phyloP scores from a whole-genome alignment of 768 basidiomycete species.

The Lentinula aciculospora region DNA sequence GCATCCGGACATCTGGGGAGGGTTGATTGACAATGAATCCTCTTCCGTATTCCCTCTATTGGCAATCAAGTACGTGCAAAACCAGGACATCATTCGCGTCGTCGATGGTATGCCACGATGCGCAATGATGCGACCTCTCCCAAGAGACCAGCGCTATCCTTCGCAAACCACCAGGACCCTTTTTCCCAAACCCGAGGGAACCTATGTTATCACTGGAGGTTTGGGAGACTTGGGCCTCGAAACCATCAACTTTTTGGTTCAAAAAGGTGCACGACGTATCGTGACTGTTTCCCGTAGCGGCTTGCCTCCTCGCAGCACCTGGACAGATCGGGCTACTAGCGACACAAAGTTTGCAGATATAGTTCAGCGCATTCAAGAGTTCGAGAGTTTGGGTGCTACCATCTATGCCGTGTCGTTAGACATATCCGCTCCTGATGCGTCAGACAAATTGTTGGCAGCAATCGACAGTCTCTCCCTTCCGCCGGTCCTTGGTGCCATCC shows the following conservation, averaged over 20 bases:
- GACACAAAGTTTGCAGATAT: background rate
- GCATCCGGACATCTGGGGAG: slow-evolving; percentile 1
- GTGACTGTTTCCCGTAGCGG: background rate
- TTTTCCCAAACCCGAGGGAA: background rate
- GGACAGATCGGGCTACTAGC: background rate
- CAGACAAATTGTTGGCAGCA: background rate
- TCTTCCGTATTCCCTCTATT: background rate
- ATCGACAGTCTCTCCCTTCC: background rate
- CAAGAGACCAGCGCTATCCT: background rate
- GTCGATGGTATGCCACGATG: slow-evolving; percentile 1
- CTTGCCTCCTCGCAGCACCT: background rate
- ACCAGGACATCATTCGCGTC: background rate
- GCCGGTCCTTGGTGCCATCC: background rate
- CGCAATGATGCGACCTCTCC: background rate
- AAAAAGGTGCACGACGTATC: background rate
- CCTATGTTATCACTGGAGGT: background rate
- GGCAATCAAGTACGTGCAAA: background rate
- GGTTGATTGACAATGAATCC: background rate
- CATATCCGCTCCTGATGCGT: background rate
- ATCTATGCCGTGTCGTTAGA: background rate
- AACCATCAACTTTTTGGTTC: background rate
- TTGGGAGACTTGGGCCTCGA: slow-evolving; percentile 3
- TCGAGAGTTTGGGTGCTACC: slow-evolving; percentile 1
- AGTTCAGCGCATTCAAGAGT: background rate
- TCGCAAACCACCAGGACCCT: background rate